These are phyloP conservation scores for Leptodermis oblonga DNA, from an alignment of 257 asterid genomes.

Conservation along the genomic window DNA sequence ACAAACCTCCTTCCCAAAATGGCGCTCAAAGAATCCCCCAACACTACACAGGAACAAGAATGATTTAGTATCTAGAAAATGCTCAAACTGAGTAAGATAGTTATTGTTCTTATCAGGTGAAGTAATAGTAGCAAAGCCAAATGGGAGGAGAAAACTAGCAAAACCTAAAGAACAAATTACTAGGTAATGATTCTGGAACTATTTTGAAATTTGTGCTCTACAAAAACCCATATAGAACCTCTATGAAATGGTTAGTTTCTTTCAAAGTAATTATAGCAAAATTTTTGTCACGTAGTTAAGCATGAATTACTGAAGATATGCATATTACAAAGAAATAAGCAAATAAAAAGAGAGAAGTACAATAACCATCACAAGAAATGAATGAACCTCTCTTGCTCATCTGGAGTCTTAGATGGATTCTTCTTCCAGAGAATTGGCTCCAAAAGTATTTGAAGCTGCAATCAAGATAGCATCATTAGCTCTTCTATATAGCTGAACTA, in stretches of 20 bases:
- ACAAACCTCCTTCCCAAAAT: conserved; percentile 92
- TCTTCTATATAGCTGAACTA: conserved; percentile 2
- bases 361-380: neutral
- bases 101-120: neutral
- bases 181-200: no score
- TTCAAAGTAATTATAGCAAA: neutral
- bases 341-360: neutral
- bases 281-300: neutral
- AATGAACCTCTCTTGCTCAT: conserved; percentile 58
- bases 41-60: conserved; percentile 52
- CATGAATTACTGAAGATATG: neutral
- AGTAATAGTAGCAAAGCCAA: neutral
- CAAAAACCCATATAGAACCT: neutral
- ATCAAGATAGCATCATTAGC: neutral
- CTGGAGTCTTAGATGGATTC: conserved; percentile 29
- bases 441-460: conserved; percentile 70
- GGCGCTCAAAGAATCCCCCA: conserved; percentile 85
- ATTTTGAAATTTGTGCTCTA: neutral
- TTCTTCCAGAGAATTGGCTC: conserved; percentile 91
- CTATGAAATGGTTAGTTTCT: neutral
- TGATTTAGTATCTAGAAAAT: neutral
- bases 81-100: neutral
- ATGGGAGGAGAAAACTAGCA: neutral
- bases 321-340: neutral
- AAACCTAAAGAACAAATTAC: neutral